A percentile compares a stretch with the other conserved stretches of the same genome.
Evolutionary conservation across 1,139 yeast genomes (phyloP).

Genomic region (Geotrichum restrictum): DNA sequence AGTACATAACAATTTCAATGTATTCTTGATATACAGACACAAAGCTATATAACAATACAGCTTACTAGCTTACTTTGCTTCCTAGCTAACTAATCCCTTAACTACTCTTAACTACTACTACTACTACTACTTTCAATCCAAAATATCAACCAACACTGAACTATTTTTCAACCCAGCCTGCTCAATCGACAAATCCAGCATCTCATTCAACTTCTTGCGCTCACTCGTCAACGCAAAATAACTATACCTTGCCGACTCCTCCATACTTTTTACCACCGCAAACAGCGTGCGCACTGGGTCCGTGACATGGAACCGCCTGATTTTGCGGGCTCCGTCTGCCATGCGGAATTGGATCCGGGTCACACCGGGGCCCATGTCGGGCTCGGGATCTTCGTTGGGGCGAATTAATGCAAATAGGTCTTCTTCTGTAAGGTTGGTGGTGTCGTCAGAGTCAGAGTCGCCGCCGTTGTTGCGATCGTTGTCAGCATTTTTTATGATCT

Average conservation of each 20-base stretch:
- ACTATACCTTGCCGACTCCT: conserved; percentile 47
- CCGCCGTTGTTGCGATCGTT: neutral
- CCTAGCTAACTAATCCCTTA: too few relatives aligned
- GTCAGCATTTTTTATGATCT: too few relatives aligned
- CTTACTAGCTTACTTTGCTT: too few relatives aligned
- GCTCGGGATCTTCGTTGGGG: conserved; percentile 57
- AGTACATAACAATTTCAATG: too few relatives aligned
- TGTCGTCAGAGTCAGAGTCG: conserved; percentile 7
- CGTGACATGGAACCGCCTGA: conserved; percentile 58
- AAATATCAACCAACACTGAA: conserved; percentile 66
- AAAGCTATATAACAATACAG: too few relatives aligned
- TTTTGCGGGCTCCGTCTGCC: conserved; percentile 77
- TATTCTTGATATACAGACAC: too few relatives aligned
- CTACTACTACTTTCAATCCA: conserved; percentile 25
- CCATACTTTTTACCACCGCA: conserved; percentile 52
- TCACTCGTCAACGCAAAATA: conserved; percentile 59
- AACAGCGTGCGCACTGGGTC: conserved; percentile 61
- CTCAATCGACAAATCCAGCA: conserved; percentile 55
- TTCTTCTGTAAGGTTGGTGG: conserved; percentile 26
- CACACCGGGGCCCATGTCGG: conserved; percentile 50
- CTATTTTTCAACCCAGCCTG: conserved; percentile 80
- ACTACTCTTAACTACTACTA: too few relatives aligned
- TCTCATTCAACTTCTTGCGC: conserved; percentile 60
- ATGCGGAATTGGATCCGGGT: conserved; percentile 83
- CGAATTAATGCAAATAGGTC: conserved; percentile 45